Evolutionary conservation across 371 early-diverging fungal species (phyloP).

Genomic region (Rhizopus arrhizus): DNA sequence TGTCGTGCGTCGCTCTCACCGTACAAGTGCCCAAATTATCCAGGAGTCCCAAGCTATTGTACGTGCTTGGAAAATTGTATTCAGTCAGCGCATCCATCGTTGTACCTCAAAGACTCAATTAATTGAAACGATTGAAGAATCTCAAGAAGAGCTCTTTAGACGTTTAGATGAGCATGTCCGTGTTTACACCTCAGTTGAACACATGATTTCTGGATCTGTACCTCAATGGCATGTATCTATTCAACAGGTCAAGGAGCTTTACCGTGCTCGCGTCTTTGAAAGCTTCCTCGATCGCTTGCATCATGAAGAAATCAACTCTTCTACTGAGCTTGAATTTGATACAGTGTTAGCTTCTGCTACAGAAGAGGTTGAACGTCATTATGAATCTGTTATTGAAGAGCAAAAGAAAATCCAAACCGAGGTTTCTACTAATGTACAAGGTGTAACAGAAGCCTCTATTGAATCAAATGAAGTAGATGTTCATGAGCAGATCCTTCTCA

Average conservation of each 20-base stretch:
- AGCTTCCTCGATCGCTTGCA: slow-evolving; percentile 28
- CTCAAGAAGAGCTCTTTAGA: slow-evolving; percentile 34
- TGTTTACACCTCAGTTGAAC: slow-evolving; percentile 30
- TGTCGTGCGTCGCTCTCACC: slow-evolving; percentile 21
- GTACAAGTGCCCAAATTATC: slow-evolving; percentile 27
- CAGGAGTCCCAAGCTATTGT: slow-evolving; percentile 36
- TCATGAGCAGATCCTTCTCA: slow-evolving; percentile 28
- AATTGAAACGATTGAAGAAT: slow-evolving; percentile 31
- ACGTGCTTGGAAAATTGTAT: slow-evolving; percentile 45
- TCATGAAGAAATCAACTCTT: slow-evolving; percentile 14
- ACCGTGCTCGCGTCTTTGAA: slow-evolving; percentile 40
- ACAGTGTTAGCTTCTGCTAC: slow-evolving; percentile 19
- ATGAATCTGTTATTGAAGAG: slow-evolving; percentile 20
- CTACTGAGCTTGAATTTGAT: slow-evolving; percentile 30
- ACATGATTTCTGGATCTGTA: slow-evolving; percentile 23
- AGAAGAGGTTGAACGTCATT: slow-evolving; percentile 32
- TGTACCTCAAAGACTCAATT: slow-evolving; percentile 35
- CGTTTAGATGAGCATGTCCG: slow-evolving; percentile 38
- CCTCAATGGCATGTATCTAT: slow-evolving; percentile 38
- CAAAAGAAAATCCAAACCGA: slow-evolving; percentile 18
- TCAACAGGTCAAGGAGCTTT: slow-evolving; percentile 38
- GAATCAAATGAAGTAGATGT: slow-evolving; percentile 1
- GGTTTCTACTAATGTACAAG: neutral
- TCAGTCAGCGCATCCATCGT: slow-evolving; percentile 35
- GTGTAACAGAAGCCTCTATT: no score